Evolutionary conservation across 441 rosid species (phyloP), one percentile per base, ranked within the genome.

Genomic region (Gossypium laxum): DNA sequence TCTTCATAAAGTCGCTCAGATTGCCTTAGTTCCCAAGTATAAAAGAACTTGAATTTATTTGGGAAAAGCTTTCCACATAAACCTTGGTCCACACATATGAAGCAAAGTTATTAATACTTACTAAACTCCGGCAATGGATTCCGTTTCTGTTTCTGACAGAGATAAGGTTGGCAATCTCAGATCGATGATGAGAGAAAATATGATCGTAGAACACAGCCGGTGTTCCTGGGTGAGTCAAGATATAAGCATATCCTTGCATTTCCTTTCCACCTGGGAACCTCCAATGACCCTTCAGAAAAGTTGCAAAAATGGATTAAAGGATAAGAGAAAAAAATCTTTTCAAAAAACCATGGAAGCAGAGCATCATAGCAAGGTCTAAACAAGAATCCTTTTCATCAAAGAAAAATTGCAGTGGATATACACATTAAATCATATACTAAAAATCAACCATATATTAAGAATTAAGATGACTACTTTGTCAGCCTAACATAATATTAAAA

Each of bases 181-280:
- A 84, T 15, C 15, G 83, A 81, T 88, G 80, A 74, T 85, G 81
- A 55, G 93, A 88, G 79, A 85, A 89, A 62, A 88, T 11, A 77
- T 93, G 98, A 65, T 93, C 98, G 72, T 75, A 89, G 85, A 91
- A 93, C 59, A 93, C 93, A 0, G 96, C 83, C 5, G 98, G 98
- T 11, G 97, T 93, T 77, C 98, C 98, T 68, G 97, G 91, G 85
- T 93, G 98, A 69, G 97, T 93, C 80, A 93, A 69, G 78, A 86
- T 88, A 80, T 93, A 93, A 28, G 95, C 97, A 77, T 93, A 93
- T 74, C 98, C 98, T 84, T 91, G 95, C 96, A 93, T 87, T 83
- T 93, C 97, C 70, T 87, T 91, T 62, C 93, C 96, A 21, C 78
- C 73, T 2, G 98, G 98, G 83, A 93, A 93, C 82, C 98, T 90